phyloP scores from a whole-genome alignment of 192 early-diverging fungal genomes.

The Rhizophlyctis rosea region DNA sequence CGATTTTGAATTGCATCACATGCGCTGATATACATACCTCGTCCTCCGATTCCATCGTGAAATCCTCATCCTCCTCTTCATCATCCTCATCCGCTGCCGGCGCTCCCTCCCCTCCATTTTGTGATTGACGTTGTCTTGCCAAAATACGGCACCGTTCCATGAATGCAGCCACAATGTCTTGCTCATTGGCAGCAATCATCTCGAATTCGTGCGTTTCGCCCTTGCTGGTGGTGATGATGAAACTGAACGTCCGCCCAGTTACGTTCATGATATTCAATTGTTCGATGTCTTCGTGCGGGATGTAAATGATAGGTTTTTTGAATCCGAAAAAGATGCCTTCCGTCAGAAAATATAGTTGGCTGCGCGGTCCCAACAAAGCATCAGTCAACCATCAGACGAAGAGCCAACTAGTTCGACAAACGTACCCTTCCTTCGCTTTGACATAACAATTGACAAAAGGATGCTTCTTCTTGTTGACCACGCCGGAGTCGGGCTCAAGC shows the following conservation, averaged over 20 bases:
- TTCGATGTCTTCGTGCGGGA: conserved; percentile 32
- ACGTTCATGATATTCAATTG: conserved; percentile 20
- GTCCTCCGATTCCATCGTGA: not conserved
- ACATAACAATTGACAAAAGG: conserved; percentile 6
- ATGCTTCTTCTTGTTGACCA: not conserved
- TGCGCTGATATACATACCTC: not conserved
- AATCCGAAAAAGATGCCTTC: conserved; percentile 51
- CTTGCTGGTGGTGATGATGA: not conserved
- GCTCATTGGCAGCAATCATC: not conserved
- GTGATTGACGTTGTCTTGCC: too few species aligned
- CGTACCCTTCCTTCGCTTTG: conserved; percentile 9
- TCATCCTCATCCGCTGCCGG: not conserved
- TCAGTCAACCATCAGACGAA: not conserved
- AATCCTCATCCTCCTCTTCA: conserved; percentile 27
- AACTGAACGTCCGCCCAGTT: conserved; percentile 1
- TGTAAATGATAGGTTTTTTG: conserved; percentile 51
- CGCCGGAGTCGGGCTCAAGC: conserved; percentile 5
- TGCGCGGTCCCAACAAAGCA: not conserved
- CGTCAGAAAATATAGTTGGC: conserved; percentile 39
- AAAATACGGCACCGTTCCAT: too few species aligned
- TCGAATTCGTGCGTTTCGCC: conserved; percentile 8
- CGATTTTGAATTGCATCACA: too few species aligned
- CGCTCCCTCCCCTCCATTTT: not conserved
- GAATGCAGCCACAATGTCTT: not conserved
- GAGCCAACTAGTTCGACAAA: not conserved